These are phyloP conservation scores for Echium plantagineum DNA, from an alignment of 257 asterid genomes.

Conservation along the genomic window DNA sequence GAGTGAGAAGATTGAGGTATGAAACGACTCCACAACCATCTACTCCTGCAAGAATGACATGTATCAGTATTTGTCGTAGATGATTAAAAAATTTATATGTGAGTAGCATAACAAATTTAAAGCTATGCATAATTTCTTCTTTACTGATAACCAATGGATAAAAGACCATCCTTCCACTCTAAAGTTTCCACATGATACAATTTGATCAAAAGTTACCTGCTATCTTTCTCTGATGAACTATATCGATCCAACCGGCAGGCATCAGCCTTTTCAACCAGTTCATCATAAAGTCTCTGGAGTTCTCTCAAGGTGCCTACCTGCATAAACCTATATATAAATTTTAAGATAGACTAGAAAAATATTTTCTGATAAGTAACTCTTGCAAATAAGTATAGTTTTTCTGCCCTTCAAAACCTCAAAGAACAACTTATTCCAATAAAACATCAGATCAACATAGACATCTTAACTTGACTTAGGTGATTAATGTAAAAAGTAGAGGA, in stretches of 20 bases:
- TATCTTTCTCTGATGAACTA: constrained; percentile 52
- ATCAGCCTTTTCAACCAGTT: constrained; percentile 63
- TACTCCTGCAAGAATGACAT: constrained; percentile 40
- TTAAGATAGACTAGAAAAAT: no score
- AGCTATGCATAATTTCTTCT: neutral
- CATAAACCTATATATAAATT: constrained; percentile 7
- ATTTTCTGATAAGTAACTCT: neutral
- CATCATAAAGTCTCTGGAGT: constrained; percentile 79
- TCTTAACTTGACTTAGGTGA: neutral
- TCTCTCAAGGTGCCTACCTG: constrained; percentile 81
- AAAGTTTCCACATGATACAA: neutral
- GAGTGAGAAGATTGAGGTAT: constrained; percentile 44
- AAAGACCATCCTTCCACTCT: neutral
- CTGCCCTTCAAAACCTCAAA: no score
- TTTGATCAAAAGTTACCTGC: constrained; percentile 38
- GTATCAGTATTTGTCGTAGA: neutral
- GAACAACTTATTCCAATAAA: no score
- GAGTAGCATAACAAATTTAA: neutral
- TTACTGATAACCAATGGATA: neutral
- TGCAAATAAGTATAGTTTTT: no score
- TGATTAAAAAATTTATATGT: constrained; percentile 1
- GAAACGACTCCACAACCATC: constrained; percentile 96
- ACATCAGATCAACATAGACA: neutral
- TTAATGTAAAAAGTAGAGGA: neutral
- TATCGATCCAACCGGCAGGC: constrained; percentile 71